Base-by-base conservation (phyloP, 148 eudicot genomes). In the Limonium bicolor region DNA sequence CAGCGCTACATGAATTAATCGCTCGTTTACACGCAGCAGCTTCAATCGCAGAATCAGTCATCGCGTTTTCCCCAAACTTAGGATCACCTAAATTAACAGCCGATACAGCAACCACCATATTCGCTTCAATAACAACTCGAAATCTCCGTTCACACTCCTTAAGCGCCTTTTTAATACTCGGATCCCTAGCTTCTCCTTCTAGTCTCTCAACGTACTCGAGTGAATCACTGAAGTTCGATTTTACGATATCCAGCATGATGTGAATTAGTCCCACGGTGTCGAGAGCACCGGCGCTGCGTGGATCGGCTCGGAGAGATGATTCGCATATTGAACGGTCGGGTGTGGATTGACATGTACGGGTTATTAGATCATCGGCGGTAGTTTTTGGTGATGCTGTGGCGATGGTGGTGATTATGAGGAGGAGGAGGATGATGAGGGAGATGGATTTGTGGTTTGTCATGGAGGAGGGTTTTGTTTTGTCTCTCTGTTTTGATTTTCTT, bases 11-110 rank as follows among this genome's bases (percentile, higher is more conserved):
- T 2, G 39, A 27, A 45, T 49, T 10, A 50, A 69, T 1, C 32
- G 46, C 10, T 4, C 32, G 25, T 29, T 18, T 42, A 29, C 74
- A 69, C 3, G 55, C 58, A 19, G 54, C 50, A 4, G 69, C 69
- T 41, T 59, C 69, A 14, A 53, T 64, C 30, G 65, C 69, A 12
- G 74, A 47, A 51, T 63, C 69, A 24, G 41, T n/a, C 74, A 69
- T 69, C 6, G 74, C 74, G 30, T 60, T 34, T 6, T 63, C 74
- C 2, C 69, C 74, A n/a, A 69, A 69, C 20, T 69, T 69, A 3
- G 74, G 74, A 26, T 58, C 44, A 20, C 74, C 74, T 16, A 42
- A 29, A 15, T 42, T 46, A 8, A 69, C 74, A 0, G 74, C 69
- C 7, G 49, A 44, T 0, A 40, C 53, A 4, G 74, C 74, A 1